Base-by-base conservation (phyloP, 2,329 filamentous ascomycete species). In the Fonsecaea nubica region DNA sequence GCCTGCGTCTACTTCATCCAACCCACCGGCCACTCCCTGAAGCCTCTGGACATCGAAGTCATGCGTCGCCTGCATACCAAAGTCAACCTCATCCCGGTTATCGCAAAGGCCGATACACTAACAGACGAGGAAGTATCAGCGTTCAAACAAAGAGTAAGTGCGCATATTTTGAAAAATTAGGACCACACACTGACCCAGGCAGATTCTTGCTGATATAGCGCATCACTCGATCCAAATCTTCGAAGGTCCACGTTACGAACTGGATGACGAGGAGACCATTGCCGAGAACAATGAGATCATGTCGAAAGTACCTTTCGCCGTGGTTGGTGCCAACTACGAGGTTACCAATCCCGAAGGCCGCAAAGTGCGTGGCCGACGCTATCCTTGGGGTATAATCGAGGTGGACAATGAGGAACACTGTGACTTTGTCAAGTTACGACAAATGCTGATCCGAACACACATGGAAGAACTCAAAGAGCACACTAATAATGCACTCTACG, bases 401-500 rank as follows among this genome's bases (percentile, higher is more conserved):
- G 95, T 99, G 71, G 95, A 99, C 83, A 99, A 99, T 80, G 95
- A 99, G 87, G 95, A 99, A 81, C 95, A 99, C 86, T 99, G 95
- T 78, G 95, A 99, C 83, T 99, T 99, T 74, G 95, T 98, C 82
- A 99, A 99, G 89, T 89, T 99, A 69, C 93, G 95, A 81, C 95
- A 99, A 83, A 99, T 99, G 95, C 89, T 99, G 74, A 98, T 99
- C 84, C 92, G 95, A 80, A 99, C 95, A 64, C 95, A 99, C 87
- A 99, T 99, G 95, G 95, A 99, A 81, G 95, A 99, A 84, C 92
- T 99, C 85, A 99, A 99, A 90, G 95, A 99, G 86, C 92, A 99
- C 86, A 99, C 95, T 81, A 99, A 98, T 89, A 99, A 99, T 85
- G 88, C 86, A 73, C 85, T 99, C 76, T 99, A 99, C 85, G 95